Conservation (phyloP, 1,139 yeast species). For the Saccharomyces uvarum region DNA sequence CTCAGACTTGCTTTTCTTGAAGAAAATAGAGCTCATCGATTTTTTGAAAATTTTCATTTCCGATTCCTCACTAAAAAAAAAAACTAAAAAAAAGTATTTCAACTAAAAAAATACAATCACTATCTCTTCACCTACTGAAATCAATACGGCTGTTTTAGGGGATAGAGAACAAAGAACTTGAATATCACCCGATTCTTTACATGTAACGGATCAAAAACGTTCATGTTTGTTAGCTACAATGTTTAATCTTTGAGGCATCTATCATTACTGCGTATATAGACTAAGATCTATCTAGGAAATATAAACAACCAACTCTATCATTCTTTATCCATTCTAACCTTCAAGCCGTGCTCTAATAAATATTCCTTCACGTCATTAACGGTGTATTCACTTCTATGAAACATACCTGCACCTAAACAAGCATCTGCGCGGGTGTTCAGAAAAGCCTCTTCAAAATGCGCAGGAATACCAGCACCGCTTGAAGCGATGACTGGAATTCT, state of each 20-base stretch:
- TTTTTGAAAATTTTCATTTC: background rate
- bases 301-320: background rate
- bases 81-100: background rate
- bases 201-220: background rate
- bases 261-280: background rate
- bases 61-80: background rate
- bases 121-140: background rate
- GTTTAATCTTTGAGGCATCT: background rate
- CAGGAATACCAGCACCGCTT: constrained; percentile 91
- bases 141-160: background rate
- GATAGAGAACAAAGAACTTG: too few relatives aligned
- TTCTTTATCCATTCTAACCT: constrained; percentile 42
- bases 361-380: constrained; percentile 74
- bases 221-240: background rate
- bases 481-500: constrained; percentile 92
- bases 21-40: background rate
- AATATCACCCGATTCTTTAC: too few relatives aligned
- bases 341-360: constrained; percentile 44
- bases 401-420: constrained; percentile 96
- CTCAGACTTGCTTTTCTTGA: too few relatives aligned
- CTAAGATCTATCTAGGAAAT: background rate
- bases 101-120: background rate
- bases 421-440: constrained; percentile 80
- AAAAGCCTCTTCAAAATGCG: constrained; percentile 83
- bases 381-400: constrained; percentile 87